Percentiles rank a stretch among this genome's conserved stretches.
These are phyloP conservation scores for Alternaria ethzedia DNA, from an alignment of 2,329 filamentous ascomycete species.

Conservation along the genomic window DNA sequence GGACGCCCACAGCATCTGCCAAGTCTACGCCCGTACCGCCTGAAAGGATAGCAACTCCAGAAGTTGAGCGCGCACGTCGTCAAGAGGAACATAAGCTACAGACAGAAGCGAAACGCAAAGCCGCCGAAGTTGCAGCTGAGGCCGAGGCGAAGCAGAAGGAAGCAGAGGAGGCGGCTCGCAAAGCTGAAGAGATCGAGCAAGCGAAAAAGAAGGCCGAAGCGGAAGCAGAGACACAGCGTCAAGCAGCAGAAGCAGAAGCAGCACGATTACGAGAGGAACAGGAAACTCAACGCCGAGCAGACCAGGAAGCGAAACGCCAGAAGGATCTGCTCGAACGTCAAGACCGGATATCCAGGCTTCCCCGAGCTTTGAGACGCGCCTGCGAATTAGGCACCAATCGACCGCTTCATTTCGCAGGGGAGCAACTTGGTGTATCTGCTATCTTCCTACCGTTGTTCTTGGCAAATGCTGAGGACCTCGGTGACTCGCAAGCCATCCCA, in stretches of 20 bases:
- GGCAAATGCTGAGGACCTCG: constrained; percentile 40
- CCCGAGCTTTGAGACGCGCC: constrained; percentile 45
- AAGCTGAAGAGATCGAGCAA: constrained; percentile 39
- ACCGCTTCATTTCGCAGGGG: constrained; percentile 47
- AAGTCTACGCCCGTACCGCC: constrained; percentile 46
- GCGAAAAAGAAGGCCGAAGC: constrained; percentile 36
- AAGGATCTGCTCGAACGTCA: constrained; percentile 40
- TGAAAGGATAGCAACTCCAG: constrained; percentile 43
- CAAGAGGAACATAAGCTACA: constrained; percentile 43
- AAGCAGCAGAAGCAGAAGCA: constrained; percentile 43
- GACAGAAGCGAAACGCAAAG: constrained; percentile 34
- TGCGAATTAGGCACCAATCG: constrained; percentile 47
- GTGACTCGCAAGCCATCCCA: constrained; percentile 20
- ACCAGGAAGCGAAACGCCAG: constrained; percentile 39
- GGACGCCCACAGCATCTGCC: constrained; percentile 41
- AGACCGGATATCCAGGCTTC: constrained; percentile 44
- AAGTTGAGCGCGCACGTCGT: constrained; percentile 42
- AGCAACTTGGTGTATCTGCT: constrained; percentile 47
- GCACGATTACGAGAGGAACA: constrained; percentile 41
- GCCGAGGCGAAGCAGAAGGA: constrained; percentile 36
- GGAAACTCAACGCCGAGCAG: constrained; percentile 35
- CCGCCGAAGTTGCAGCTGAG: constrained; percentile 26
- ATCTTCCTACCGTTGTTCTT: constrained; percentile 49
- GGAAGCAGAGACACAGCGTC: constrained; percentile 37
- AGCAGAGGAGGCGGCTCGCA: constrained; percentile 36